A percentile compares a stretch with the other conserved stretches of the same genome.
These are phyloP conservation scores for Trametes cingulata DNA, from an alignment of 768 basidiomycete genomes.

Conservation along the genomic window DNA sequence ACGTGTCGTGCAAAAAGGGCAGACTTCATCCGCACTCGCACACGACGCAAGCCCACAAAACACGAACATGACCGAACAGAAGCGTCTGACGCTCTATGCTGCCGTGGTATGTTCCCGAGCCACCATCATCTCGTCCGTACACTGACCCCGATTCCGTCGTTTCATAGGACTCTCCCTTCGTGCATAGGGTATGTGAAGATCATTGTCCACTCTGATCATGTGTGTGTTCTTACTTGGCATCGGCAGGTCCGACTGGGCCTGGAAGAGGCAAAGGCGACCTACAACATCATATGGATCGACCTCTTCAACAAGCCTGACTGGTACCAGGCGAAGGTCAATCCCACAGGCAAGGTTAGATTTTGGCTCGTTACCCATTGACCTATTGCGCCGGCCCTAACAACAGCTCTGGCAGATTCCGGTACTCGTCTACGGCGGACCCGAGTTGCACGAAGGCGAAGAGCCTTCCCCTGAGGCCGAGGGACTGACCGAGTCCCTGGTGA, in stretches of 20 bases:
- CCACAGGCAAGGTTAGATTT: constrained; percentile 54
- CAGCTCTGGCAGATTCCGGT: constrained; percentile 52
- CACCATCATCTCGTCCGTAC: too few species aligned
- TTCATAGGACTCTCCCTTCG: constrained; percentile 11
- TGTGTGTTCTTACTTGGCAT: too few species aligned
- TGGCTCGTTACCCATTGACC: not conserved
- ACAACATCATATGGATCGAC: constrained; percentile 57
- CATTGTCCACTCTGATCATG: too few species aligned
- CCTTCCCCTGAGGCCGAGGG: constrained; percentile 62
- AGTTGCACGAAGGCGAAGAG: constrained; percentile 46
- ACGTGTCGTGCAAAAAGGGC: too few species aligned
- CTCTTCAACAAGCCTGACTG: constrained; percentile 65
- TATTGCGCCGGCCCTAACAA: not conserved
- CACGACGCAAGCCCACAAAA: too few species aligned
- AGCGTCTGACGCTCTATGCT: constrained; percentile 3
- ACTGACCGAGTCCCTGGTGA: constrained; percentile 61
- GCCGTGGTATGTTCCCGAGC: not conserved
- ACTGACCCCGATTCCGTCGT: not conserved
- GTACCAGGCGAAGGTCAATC: constrained; percentile 66
- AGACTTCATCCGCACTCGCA: too few species aligned
- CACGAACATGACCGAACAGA: not conserved
- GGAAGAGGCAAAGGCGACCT: constrained; percentile 50
- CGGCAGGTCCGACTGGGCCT: constrained; percentile 58
- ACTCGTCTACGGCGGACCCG: constrained; percentile 61
- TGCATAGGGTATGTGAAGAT: not conserved